phyloP scores from a whole-genome alignment of 108 stramenopile genomes.

The Skeletonema costatum region DNA sequence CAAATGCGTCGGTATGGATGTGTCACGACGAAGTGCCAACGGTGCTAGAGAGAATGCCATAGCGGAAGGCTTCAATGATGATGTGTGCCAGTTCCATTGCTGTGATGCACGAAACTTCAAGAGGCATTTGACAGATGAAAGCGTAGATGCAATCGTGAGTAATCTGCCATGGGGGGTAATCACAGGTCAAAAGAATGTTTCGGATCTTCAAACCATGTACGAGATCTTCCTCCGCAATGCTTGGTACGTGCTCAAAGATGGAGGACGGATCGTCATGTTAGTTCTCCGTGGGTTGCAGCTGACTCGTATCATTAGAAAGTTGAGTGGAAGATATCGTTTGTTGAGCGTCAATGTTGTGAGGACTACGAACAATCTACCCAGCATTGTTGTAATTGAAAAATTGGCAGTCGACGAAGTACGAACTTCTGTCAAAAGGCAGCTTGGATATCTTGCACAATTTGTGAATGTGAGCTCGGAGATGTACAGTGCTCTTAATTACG shows the following conservation, averaged over 20 bases:
- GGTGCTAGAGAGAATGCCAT: constrained; percentile 67
- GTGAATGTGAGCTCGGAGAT: constrained; percentile 71
- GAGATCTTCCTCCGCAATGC: constrained; percentile 71
- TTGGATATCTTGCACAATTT: constrained; percentile 63
- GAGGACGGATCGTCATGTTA: constrained; percentile 66
- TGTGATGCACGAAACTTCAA: constrained; percentile 65
- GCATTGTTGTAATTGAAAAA: constrained; percentile 73
- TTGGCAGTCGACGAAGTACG: constrained; percentile 53
- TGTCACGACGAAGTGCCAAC: constrained; percentile 53
- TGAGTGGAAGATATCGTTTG: constrained; percentile 63
- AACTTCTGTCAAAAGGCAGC: constrained; percentile 64
- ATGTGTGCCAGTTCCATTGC: constrained; percentile 59
- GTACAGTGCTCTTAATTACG: constrained; percentile 63
- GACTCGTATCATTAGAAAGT: constrained; percentile 67
- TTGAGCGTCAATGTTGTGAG: constrained; percentile 62
- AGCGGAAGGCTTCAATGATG: constrained; percentile 54
- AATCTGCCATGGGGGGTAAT: constrained; percentile 76
- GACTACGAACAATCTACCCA: constrained; percentile 73
- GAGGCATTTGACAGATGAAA: constrained; percentile 55
- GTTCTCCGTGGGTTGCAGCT: constrained; percentile 71
- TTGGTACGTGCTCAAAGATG: constrained; percentile 66
- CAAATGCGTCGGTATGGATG: constrained; percentile 67
- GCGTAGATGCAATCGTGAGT: constrained; percentile 61
- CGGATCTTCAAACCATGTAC: constrained; percentile 68
- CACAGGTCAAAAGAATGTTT: constrained; percentile 69